Base-by-base conservation (phyloP, 2,329 filamentous ascomycete species). In the Aspergillus sp. region DNA sequence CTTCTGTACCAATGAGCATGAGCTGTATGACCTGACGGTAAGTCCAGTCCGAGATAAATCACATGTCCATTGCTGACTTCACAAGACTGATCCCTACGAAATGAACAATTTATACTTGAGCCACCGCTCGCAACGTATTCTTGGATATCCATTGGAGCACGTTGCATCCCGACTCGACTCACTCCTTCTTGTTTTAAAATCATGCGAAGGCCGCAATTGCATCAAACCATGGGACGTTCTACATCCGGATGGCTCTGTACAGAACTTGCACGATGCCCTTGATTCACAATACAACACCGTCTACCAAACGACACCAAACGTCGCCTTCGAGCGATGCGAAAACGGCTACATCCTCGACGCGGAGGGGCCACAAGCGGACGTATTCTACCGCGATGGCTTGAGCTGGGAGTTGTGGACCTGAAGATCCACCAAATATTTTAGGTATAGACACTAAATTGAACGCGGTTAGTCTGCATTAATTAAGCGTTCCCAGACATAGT, bases 1-100 rank as follows among this genome's bases (percentile, higher is more conserved):
- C 3, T 71, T 67, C 65, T 71, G 69, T 50, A 68, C 52, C 38
- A 64, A 65, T 15, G 68, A 71, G 48, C 68, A 71, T 43, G 65
- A 72, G 35, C 53, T 71, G 0, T 72, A 72, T 33, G 66, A 72
- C 47, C 53, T 70, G 3, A 60, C 51, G 15, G 65, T 68, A 49
- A 45, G 57, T 46, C 15, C 2, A 22, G 6, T 41, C 9, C 39
- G 7, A 2, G 9, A 30, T 30, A 30, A 12, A 12, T 30, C 12
- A 10, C 25, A 12, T 30, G 10, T 30, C 10, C 37, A 39, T 19
- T 22, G 17, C 46, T 46, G 32, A 22, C 5, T 19, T 37, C 49
- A n/a, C 43, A 68, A 68, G 64, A 57, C 54, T 12, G 67, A 70
- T 39, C 65, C 66, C 0, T 68, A 67, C 49, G 59, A 70, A 53